Evolutionary conservation across 1,284 basidiomycete species (phyloP), one percentile per base, ranked within the genome.

Genomic region (Mycosarcoma mackinlayi): DNA sequence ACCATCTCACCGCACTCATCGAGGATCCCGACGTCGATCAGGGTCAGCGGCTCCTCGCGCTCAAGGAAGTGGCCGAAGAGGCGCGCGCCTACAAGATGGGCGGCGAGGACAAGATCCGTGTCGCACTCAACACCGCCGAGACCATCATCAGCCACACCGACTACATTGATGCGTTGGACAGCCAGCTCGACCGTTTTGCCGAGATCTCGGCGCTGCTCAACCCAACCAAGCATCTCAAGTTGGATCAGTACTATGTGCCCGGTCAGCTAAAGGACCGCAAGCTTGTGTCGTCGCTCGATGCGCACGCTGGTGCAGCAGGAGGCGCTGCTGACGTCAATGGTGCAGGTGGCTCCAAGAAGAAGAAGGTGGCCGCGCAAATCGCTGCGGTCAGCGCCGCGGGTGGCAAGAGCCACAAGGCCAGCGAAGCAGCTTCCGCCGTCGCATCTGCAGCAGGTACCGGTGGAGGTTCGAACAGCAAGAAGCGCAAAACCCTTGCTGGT

Each of bases 71-170:
- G 77, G 93, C 94, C 10, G 94, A 97, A 65, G 94, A 97, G 83
- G 93, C 94, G 0, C 86, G 88, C 37, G 88, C 91, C 45, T 92
- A 97, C 85, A 94, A 94, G 83, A 88, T 94, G 60, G 96, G 96
- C 35, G 93, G 92, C 40, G 96, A 98, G 83, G 95, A 99, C 88
- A 98, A 98, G 87, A 98, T 98, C 82, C 89, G 94, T 77, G 94
- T 98, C 59, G 94, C 94, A 10, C 93, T 91, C 73, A 91, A 91
- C 74, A 94, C 94, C 10, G 93, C 93, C 52, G 95, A 99, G 84
- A 92, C 86, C 67, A 80, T 81, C 57, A 71, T 78, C 57, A 79
- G 77, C 52, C 80, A 82, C 59, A 79, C 79, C 5, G 77, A 79
- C 33, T 79, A 80, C 62, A 81, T 82, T 28, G 77, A 78, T 39